phyloP scores from a whole-genome alignment of 176 grass and related monocot species.

The Eragrostis nindensis region DNA sequence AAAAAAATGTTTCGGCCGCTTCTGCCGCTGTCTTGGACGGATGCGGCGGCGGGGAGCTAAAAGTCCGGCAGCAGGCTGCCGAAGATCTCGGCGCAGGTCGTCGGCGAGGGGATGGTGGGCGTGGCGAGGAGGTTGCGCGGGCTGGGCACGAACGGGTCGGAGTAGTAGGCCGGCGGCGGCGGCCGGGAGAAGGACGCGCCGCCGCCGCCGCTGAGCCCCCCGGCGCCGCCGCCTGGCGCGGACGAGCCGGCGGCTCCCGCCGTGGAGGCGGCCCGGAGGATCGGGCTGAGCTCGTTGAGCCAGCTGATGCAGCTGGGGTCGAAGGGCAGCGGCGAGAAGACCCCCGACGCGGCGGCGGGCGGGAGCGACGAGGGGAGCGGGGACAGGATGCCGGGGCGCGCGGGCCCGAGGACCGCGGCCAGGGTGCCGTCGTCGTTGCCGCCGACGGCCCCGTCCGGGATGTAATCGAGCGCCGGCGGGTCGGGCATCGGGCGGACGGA shows the following conservation, averaged over 20 bases:
- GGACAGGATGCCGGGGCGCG: constrained; percentile 67
- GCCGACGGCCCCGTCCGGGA: background rate
- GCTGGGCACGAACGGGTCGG: constrained; percentile 63
- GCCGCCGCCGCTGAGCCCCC: background rate
- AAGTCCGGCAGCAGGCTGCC: constrained; percentile 52
- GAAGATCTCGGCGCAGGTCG: constrained; percentile 50
- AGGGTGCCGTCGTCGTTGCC: constrained; percentile 30
- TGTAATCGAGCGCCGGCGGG: background rate
- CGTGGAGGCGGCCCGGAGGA: constrained; percentile 44
- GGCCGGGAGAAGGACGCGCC: constrained; percentile 1
- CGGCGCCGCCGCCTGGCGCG: constrained; percentile 16
- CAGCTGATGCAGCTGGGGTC: constrained; percentile 64
- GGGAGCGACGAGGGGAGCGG: constrained; percentile 69
- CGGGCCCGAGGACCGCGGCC: background rate
- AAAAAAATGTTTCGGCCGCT: constrained; percentile 20
- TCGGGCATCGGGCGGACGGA: constrained; percentile 52
- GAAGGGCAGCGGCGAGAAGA: constrained; percentile 75
- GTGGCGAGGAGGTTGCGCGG: constrained; percentile 64
- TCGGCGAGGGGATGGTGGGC: constrained; percentile 72
- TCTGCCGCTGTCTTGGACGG: constrained; percentile 28
- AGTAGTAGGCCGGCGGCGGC: constrained; percentile 53
- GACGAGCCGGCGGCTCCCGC: background rate
- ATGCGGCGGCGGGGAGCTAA: constrained; percentile 12
- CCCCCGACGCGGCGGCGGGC: constrained; percentile 46
- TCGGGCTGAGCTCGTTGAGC: constrained; percentile 77